Conservation (phyloP, 2,329 filamentous ascomycete species). For the Beauveria sp. region DNA sequence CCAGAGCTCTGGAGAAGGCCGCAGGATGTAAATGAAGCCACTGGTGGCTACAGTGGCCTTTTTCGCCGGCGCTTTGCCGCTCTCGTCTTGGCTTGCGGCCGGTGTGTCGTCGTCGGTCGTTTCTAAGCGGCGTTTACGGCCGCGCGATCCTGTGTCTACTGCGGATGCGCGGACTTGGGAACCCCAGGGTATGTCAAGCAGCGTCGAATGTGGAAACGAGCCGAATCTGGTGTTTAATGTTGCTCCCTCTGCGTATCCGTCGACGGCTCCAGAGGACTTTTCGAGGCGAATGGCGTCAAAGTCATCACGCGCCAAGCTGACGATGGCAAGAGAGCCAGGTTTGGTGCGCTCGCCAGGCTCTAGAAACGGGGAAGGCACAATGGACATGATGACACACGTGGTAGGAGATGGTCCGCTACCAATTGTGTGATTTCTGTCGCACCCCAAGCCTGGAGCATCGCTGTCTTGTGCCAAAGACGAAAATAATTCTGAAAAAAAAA, state of each 20-base stretch:
- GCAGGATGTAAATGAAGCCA: constrained; percentile 72
- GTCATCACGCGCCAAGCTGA: constrained; percentile 83
- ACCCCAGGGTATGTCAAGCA: constrained; percentile 78
- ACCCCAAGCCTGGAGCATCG: neutral
- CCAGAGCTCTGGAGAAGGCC: constrained; percentile 77
- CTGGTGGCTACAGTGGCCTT: constrained; percentile 48
- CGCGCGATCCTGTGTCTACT: constrained; percentile 86
- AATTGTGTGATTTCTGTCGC: neutral
- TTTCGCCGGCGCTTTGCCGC: constrained; percentile 32
- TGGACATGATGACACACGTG: constrained; percentile 24
- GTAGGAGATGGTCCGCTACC: neutral
- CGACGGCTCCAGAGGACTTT: constrained; percentile 52
- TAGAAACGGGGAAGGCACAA: constrained; percentile 64
- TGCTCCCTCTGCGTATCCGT: constrained; percentile 68
- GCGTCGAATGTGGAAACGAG: constrained; percentile 74
- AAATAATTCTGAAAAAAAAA: constrained; percentile 3
- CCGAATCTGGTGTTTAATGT: constrained; percentile 91
- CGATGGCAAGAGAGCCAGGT: constrained; percentile 64
- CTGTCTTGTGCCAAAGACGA: neutral
- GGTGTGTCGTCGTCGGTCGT: constrained; percentile 32
- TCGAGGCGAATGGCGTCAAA: constrained; percentile 68
- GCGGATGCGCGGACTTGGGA: constrained; percentile 83
- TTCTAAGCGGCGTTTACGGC: constrained; percentile 56
- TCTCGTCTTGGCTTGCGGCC: constrained; percentile 25
- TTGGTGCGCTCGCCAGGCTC: constrained; percentile 56